phyloP scores from a whole-genome alignment of 2,329 filamentous ascomycete genomes.

The Fusarium illudens region DNA sequence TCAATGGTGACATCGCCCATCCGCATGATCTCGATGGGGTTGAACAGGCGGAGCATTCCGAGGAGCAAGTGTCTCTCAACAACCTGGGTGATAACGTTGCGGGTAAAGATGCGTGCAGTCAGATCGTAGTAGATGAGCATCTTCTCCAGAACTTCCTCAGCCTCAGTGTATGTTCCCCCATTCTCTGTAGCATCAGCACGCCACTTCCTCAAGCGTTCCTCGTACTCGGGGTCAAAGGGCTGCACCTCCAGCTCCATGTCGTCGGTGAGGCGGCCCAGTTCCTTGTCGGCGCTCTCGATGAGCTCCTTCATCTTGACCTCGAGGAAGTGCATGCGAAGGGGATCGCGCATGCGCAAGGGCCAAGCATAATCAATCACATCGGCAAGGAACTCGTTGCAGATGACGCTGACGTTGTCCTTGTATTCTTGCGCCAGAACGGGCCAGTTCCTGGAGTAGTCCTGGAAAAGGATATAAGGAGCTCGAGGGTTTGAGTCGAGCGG shows the following conservation, averaged over 20 bases:
- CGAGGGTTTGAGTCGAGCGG: slow-evolving; percentile 62
- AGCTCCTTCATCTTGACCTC: slow-evolving; percentile 59
- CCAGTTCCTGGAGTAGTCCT: slow-evolving; percentile 63
- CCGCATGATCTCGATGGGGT: slow-evolving; percentile 60
- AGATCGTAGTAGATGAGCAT: slow-evolving; percentile 66
- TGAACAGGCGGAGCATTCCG: slow-evolving; percentile 61
- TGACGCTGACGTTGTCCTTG: slow-evolving; percentile 63
- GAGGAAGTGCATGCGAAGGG: slow-evolving; percentile 58
- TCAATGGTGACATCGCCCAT: slow-evolving; percentile 57
- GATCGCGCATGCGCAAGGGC: slow-evolving; percentile 61
- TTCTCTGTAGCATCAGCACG: slow-evolving; percentile 53
- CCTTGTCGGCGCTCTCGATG: slow-evolving; percentile 56
- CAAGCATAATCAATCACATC: slow-evolving; percentile 61
- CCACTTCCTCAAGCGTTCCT: slow-evolving; percentile 59
- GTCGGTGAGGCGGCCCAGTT: slow-evolving; percentile 56
- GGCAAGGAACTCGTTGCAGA: slow-evolving; percentile 62
- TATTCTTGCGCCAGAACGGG: slow-evolving; percentile 61
- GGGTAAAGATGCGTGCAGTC: slow-evolving; percentile 60
- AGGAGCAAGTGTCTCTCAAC: slow-evolving; percentile 61
- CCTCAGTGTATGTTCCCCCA: slow-evolving; percentile 58
- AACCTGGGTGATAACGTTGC: slow-evolving; percentile 62
- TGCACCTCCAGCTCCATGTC: slow-evolving; percentile 63
- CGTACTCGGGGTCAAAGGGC: slow-evolving; percentile 63
- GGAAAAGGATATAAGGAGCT: slow-evolving; percentile 63
- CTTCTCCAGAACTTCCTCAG: slow-evolving; percentile 63